A percentile compares a stretch with the other conserved stretches of the same genome.
Conservation (phyloP, 176 grass and related monocot genomes). For the Ensete glaucum region DNA sequence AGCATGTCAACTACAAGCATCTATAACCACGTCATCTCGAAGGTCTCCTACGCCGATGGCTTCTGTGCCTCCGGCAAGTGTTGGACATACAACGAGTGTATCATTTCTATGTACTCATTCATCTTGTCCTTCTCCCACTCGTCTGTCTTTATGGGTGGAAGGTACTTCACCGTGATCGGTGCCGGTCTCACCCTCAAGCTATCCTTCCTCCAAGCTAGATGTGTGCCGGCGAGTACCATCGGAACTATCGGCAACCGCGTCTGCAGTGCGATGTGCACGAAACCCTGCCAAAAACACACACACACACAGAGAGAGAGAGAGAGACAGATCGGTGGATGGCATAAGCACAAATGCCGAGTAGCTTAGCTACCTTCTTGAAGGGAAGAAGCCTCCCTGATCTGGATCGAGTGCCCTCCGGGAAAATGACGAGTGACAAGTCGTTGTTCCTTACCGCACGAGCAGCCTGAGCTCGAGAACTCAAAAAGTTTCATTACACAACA, state of each 20-base stretch:
- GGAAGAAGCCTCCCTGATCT: constrained; percentile 36
- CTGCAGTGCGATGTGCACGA: constrained; percentile 42
- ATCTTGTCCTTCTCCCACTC: constrained; percentile 29
- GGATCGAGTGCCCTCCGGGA: constrained; percentile 51
- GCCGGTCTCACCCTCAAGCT: constrained; percentile 33
- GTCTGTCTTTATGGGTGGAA: constrained; percentile 34
- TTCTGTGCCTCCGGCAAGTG: not conserved
- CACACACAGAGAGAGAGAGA: too few species aligned
- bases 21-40: too few species aligned
- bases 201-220: constrained; percentile 44
- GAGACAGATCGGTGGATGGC: too few species aligned
- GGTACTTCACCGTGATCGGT: constrained; percentile 36
- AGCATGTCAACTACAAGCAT: too few species aligned
- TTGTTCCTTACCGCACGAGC: constrained; percentile 26
- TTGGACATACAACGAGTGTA: not conserved
- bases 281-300: constrained; percentile 21
- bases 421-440: constrained; percentile 37
- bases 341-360: not conserved
- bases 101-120: constrained; percentile 27
- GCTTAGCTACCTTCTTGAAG: constrained; percentile 41
- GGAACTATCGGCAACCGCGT: constrained; percentile 37
- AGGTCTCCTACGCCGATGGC: not conserved
- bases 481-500: not conserved
- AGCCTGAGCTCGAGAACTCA: not conserved
- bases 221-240: constrained; percentile 35